Base-by-base conservation (phyloP, 768 basidiomycete species). In the Tricholoma furcatifolium region DNA sequence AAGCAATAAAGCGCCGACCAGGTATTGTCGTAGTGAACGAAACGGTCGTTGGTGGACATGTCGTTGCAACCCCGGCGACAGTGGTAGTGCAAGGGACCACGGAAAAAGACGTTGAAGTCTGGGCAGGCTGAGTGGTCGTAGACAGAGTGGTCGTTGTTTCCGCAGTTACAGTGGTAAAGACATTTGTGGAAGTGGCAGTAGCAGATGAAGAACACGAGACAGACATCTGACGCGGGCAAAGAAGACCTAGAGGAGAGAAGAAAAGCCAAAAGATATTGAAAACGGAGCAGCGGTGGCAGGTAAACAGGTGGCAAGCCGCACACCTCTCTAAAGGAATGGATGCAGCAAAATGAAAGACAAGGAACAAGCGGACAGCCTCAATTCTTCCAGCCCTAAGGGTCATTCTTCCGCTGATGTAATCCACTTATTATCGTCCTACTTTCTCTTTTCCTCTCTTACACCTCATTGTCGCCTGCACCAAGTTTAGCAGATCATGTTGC, bases 171-270 rank as follows among this genome's bases (percentile, higher is more conserved):
- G 70, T 66, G 8, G 70, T 72, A 58, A 75, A 30, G 5, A 70
- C 62, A 41, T 64, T 67, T 53, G 74, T 78, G 41, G 65, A 63
- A 6, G 79, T 80, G 58, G 66, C 65, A 6, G 77, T 79, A 43
- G 79, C 72, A 46, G 68, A 65, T 18, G 75, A 64, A 34, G 63
- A 63, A 58, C 80, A 82, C 49, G 77, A 63, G 63, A 70, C 68
- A 11, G 69, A 59, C 69, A 70, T 70, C 23, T 23, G 20, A 43
- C 35, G 42, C 57, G 52, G 55, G 47, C 57, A 56, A 52, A 43
- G 49, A 44, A 50, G 50, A 50, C 60, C 55, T 54, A 20, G 10
- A 31, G 51, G 23, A 17, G 36, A 36, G 36, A 53, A 35, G 32
- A 36, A 32, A 47, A 39, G 44, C 51, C 34, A 4, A 42, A 11